Conservation (phyloP, 345 rosid species). For the Hypericum androsaemum region DNA sequence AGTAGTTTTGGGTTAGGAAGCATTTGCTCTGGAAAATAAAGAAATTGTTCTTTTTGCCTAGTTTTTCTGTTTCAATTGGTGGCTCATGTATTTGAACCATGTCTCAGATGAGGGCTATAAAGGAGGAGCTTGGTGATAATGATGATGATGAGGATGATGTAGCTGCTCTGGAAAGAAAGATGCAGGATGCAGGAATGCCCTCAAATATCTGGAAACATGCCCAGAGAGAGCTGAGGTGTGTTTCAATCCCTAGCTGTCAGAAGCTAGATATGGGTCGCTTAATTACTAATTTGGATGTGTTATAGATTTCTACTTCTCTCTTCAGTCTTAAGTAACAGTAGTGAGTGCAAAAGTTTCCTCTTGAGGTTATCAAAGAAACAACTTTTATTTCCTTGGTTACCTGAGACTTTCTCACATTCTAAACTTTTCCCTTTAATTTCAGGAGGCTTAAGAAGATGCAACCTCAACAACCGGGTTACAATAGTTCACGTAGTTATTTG, state of each 20-base stretch:
- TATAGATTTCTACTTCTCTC: too few species aligned
- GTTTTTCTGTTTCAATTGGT: slow-evolving; percentile 32
- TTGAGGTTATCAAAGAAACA: too few species aligned
- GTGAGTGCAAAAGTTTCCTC: too few species aligned
- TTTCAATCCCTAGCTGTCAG: neutral
- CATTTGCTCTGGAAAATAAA: slow-evolving; percentile 17
- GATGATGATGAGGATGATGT: slow-evolving; percentile 98
- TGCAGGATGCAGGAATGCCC: slow-evolving; percentile 97
- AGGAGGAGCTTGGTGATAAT: slow-evolving; percentile 98
- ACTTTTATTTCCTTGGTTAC: slow-evolving; percentile 2
- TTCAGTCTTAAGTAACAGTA: too few species aligned
- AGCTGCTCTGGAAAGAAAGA: slow-evolving; percentile 88
- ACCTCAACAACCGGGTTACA: slow-evolving; percentile 99
- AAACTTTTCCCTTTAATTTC: slow-evolving; percentile 13
- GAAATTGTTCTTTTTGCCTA: slow-evolving; percentile 96
- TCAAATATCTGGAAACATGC: slow-evolving; percentile 95
- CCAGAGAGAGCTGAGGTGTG: slow-evolving; percentile 88
- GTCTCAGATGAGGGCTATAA: slow-evolving; percentile 93
- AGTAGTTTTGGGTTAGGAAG: too few species aligned
- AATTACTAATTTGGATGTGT: too few species aligned
- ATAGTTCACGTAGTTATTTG: slow-evolving; percentile 86
- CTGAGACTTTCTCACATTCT: neutral
- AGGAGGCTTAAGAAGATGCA: slow-evolving; percentile 99
- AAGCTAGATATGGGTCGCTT: too few species aligned
- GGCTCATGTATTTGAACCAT: slow-evolving; percentile 7